A percentile compares a stretch with the other conserved stretches of the same genome.
These are phyloP conservation scores for Vaccinium darrowii DNA, from an alignment of 148 eudicot genomes.

Conservation along the genomic window DNA sequence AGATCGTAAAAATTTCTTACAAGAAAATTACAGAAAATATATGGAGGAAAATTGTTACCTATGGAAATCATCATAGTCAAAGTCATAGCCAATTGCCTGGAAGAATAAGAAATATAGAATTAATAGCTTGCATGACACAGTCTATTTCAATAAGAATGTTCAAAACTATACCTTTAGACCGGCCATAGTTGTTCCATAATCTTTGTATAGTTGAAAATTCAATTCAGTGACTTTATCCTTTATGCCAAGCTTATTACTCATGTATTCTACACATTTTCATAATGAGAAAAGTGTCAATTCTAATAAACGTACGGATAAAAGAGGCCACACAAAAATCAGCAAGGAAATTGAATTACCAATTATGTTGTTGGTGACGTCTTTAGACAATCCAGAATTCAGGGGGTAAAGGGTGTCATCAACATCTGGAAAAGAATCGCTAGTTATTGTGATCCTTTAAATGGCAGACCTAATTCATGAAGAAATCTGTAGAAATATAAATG, in stretches of 20 bases:
- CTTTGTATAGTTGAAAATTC: conserved; percentile 63
- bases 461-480: neutral
- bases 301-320: neutral
- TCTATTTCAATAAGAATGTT: neutral
- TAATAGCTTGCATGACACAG: neutral
- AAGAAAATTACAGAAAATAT: neutral
- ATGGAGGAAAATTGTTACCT: conserved; percentile 37
- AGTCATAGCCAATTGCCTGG: conserved; percentile 88
- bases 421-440: conserved; percentile 43
- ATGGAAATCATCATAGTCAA: conserved; percentile 87
- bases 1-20: conserved; percentile 4
- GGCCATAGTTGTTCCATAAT: conserved; percentile 95
- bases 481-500: neutral
- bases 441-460: neutral
- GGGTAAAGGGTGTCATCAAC: conserved; percentile 98
- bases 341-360: conserved; percentile 40
- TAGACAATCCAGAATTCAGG: conserved; percentile 71
- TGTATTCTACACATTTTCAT: conserved; percentile 48
- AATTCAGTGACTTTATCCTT: conserved; percentile 54
- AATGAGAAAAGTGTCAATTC: neutral
- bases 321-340: neutral
- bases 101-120: conserved; percentile 7
- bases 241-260: conserved; percentile 71
- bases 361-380: conserved; percentile 57
- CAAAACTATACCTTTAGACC: conserved; percentile 66